Conservation (phyloP, 2,329 filamentous ascomycete genomes). For the Cordyceps javanica region DNA sequence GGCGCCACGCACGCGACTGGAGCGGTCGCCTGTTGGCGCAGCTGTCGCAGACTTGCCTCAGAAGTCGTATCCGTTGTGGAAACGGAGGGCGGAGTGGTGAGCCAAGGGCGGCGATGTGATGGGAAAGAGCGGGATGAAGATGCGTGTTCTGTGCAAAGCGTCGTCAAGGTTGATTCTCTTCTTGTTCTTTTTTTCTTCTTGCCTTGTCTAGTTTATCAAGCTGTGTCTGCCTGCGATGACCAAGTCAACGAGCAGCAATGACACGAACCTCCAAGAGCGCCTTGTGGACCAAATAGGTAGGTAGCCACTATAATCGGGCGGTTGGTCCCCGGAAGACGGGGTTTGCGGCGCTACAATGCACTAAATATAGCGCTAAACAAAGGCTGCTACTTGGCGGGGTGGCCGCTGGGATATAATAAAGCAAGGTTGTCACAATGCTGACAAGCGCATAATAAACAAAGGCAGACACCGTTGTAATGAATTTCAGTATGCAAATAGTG, state of each 20-base stretch:
- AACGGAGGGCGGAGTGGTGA: background rate
- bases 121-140: too few species aligned
- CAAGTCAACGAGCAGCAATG: background rate
- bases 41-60: constrained; percentile 1
- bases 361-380: background rate
- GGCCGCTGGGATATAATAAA: too few species aligned
- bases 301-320: background rate
- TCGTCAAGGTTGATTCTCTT: too few species aligned
- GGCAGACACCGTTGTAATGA: background rate
- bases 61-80: background rate
- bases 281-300: background rate
- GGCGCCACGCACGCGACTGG: background rate
- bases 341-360: background rate
- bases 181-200: too few species aligned
- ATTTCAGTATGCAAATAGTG: too few species aligned
- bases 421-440: too few species aligned
- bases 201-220: background rate
- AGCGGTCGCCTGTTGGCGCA: background rate
- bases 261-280: background rate
- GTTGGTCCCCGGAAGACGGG: background rate
- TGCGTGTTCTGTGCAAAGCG: too few species aligned
- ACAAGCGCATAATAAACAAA: too few species aligned
- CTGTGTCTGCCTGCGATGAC: background rate
- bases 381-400: background rate
- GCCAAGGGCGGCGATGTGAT: background rate